A percentile compares a stretch with the other conserved stretches of the same genome.
These are phyloP conservation scores for Puccinia novopanici DNA, from an alignment of 1,284 basidiomycete genomes.

Conservation along the genomic window DNA sequence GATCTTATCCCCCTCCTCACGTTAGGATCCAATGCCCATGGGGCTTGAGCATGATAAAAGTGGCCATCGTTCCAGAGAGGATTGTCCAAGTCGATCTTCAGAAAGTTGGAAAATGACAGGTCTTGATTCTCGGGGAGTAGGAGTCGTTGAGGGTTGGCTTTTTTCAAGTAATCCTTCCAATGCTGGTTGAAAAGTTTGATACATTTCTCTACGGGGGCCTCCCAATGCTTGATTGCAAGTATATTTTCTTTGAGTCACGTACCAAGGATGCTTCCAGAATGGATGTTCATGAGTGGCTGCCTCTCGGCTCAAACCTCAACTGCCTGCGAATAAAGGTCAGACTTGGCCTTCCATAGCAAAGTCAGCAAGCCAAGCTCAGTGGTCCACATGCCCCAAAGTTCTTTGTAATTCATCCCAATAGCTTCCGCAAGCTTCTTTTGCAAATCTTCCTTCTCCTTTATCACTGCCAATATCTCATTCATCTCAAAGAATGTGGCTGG, in stretches of 20 bases:
- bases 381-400: neutral
- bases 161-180: neutral
- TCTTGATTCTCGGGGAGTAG: neutral
- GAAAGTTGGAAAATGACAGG: neutral
- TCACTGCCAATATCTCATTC: no score
- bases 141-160: neutral
- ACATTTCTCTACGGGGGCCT: neutral
- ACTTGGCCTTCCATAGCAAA: neutral
- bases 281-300: neutral
- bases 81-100: neutral
- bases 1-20: neutral
- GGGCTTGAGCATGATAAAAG: neutral
- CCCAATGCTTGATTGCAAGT: neutral
- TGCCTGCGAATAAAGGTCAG: neutral
- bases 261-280: neutral
- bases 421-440: neutral
- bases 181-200: neutral
- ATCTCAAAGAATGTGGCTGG: no score
- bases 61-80: neutral
- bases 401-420: neutral
- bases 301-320: neutral
- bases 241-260: neutral
- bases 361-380: neutral
- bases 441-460: no score
- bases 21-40: neutral